Percentiles rank a stretch among this genome's conserved stretches.
Conservation (phyloP, 257 asterid species). For the Paulownia fortunei region DNA sequence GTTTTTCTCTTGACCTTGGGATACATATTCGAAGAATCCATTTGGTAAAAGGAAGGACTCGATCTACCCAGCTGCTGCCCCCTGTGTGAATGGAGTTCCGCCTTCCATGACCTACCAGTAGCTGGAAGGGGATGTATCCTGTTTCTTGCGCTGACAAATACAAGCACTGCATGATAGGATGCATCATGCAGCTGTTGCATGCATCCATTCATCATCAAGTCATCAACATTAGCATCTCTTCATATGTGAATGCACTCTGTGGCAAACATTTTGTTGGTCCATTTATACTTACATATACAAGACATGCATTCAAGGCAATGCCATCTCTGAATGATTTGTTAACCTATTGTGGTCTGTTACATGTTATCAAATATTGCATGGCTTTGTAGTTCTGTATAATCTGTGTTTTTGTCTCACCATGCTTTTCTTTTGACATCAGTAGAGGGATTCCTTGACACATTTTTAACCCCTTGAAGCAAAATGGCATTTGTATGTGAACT, state of each 20-base stretch:
- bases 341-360: slow-evolving; percentile 27
- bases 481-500: neutral
- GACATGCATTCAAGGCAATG: slow-evolving; percentile 63
- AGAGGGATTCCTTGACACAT: neutral
- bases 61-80: slow-evolving; percentile 47
- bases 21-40: slow-evolving; percentile 97
- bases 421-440: neutral
- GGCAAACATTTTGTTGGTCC: slow-evolving; percentile 50
- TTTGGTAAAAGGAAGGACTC: slow-evolving; percentile 91
- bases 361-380: slow-evolving; percentile 39
- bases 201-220: slow-evolving; percentile 84
- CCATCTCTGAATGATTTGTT: slow-evolving; percentile 39
- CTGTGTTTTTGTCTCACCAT: slow-evolving; percentile 24
- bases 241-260: slow-evolving; percentile 49
- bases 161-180: slow-evolving; percentile 74
- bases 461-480: neutral
- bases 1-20: slow-evolving; percentile 67
- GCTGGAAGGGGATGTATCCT: slow-evolving; percentile 86
- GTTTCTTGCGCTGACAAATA: slow-evolving; percentile 72
- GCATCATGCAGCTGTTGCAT: slow-evolving; percentile 94
- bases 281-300: slow-evolving; percentile 40
- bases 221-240: slow-evolving; percentile 71
- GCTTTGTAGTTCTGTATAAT: slow-evolving; percentile 29
- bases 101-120: slow-evolving; percentile 79
- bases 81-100: slow-evolving; percentile 67